Percentiles rank a stretch among this genome's conserved stretches.
Evolutionary conservation across 805 yeast species (phyloP).

Genomic region (Pichia pseudocactophila): DNA sequence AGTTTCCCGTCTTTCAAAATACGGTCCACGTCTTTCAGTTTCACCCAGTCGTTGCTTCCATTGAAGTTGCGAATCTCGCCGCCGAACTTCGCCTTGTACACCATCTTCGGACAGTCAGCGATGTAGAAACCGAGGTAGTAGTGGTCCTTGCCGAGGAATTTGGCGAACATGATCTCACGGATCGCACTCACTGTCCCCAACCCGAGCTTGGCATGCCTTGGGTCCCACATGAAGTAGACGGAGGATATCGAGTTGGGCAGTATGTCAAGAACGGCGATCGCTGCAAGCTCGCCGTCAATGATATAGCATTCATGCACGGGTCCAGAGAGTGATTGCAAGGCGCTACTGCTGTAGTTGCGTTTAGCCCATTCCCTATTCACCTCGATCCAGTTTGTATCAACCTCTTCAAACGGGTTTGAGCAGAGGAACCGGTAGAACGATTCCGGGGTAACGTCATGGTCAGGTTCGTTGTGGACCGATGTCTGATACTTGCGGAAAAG

Average conservation of each 20-base stretch:
- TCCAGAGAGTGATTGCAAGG: slow-evolving; percentile 31
- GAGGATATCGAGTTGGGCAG: slow-evolving; percentile 72
- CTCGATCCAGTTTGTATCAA: slow-evolving; percentile 30
- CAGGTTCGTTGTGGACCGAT: slow-evolving; percentile 56
- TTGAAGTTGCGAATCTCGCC: slow-evolving; percentile 59
- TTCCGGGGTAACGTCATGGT: slow-evolving; percentile 32
- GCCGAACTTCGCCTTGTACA: slow-evolving; percentile 69
- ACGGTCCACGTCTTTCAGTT: slow-evolving; percentile 10
- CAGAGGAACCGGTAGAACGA: slow-evolving; percentile 65
- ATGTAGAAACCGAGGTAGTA: slow-evolving; percentile 79
- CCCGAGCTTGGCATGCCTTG: slow-evolving; percentile 58
- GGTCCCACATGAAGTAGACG: slow-evolving; percentile 85
- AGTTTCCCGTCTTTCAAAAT: slow-evolving; percentile 8
- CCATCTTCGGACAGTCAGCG: slow-evolving; percentile 75
- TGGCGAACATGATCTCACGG: slow-evolving; percentile 52
- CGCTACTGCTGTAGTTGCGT: slow-evolving; percentile 9
- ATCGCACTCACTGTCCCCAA: slow-evolving; percentile 74
- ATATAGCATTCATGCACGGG: slow-evolving; percentile 70
- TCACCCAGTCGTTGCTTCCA: slow-evolving; percentile 9
- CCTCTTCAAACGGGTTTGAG: slow-evolving; percentile 45
- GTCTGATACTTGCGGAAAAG: slow-evolving; percentile 63
- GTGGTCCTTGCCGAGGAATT: slow-evolving; percentile 38
- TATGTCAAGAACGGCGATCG: slow-evolving; percentile 69
- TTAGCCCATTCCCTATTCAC: slow-evolving; percentile 33
- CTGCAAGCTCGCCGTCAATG: slow-evolving; percentile 49